Evolutionary conservation across 2,329 filamentous ascomycete genomes (phyloP), one percentile per base, ranked within the genome.

Genomic region (Penicillium sp.): DNA sequence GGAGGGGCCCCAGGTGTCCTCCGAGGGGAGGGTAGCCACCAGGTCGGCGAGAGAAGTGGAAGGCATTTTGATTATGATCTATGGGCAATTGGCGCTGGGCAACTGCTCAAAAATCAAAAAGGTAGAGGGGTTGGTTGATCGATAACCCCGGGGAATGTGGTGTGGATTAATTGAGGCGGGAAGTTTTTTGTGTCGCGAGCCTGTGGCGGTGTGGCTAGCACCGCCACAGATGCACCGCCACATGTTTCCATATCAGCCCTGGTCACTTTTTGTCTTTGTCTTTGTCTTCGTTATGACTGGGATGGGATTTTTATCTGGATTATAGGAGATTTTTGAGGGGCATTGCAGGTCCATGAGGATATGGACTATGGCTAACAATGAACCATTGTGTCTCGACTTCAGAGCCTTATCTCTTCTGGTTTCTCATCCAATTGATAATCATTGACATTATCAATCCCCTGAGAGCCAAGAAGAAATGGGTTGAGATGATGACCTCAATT

Each of bases 1-100:
- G 60, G 89, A 77, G 53, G 93, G 93, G 59, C 94, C 94, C 94
- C 94, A 99, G 76, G 87, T 85, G 70, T 91, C 88, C 72, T 88
- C 87, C 55, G 87, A 81, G 61, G 88, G 89, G 71, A 91, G 85
- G 70, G 85, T 82, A 71, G 87, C 80, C 73, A 91, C 88, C 64
- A 92, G 83, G 68, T 87, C 82, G 65, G 84, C 78, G 65, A 87
- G 81, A 56, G 84, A 84, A 56, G 79, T 77, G 58, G 80, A 77
- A 65, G 81, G 76, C 81, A 83, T 83, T 57, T 60, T 67, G 44
- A 41, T 60, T 41, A 48, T 59, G 40, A 53, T 58, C 55, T 55
- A 55, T 31, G 55, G 52, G 58, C 58, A 63, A 54, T 51, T 43
- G 34, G 55, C 55, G 44, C 50, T 54, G 19, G 23, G 50, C 55